Evolutionary conservation across 2,329 filamentous ascomycete genomes (phyloP).

Genomic region (Clarireedia hainanense): DNA sequence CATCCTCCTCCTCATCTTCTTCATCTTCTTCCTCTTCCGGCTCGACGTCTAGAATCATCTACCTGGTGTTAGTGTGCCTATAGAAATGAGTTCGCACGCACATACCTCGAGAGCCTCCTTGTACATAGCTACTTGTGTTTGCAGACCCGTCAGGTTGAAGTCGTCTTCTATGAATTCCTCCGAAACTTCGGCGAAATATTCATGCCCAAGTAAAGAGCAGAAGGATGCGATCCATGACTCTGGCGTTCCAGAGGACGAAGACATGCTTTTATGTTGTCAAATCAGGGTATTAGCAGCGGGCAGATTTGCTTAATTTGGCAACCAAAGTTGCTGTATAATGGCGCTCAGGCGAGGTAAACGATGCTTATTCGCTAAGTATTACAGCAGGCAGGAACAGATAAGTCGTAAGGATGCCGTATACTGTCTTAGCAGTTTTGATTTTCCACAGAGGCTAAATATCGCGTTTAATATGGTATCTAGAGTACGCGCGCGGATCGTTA

Average conservation of each 20-base stretch:
- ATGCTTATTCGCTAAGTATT: too few species aligned
- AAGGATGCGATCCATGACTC: slow-evolving; percentile 99
- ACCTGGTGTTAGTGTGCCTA: slow-evolving; percentile 10
- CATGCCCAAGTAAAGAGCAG: slow-evolving; percentile 89
- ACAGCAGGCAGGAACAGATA: too few species aligned
- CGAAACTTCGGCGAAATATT: slow-evolving; percentile 97
- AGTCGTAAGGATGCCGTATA: too few species aligned
- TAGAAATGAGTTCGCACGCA: background rate
- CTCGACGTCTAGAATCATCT: slow-evolving; percentile 98
- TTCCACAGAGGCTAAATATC: background rate
- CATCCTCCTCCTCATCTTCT: slow-evolving; percentile 60
- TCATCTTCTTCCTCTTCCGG: slow-evolving; percentile 90
- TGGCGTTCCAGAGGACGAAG: slow-evolving; percentile 28
- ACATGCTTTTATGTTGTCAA: slow-evolving; percentile 20
- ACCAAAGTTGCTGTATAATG: too few species aligned
- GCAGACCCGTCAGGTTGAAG: slow-evolving; percentile 94
- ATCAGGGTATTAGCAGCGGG: too few species aligned
- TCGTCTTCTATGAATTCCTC: slow-evolving; percentile 99
- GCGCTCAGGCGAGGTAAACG: background rate
- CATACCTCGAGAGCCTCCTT: slow-evolving; percentile 87
- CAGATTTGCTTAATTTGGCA: too few species aligned
- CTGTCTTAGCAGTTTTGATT: background rate
- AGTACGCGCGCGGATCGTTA: background rate
- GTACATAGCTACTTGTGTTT: slow-evolving; percentile 95
- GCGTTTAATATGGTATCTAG: background rate